Conservation (phyloP, 371 early-diverging fungal genomes). For the Rhizopus sp. region DNA sequence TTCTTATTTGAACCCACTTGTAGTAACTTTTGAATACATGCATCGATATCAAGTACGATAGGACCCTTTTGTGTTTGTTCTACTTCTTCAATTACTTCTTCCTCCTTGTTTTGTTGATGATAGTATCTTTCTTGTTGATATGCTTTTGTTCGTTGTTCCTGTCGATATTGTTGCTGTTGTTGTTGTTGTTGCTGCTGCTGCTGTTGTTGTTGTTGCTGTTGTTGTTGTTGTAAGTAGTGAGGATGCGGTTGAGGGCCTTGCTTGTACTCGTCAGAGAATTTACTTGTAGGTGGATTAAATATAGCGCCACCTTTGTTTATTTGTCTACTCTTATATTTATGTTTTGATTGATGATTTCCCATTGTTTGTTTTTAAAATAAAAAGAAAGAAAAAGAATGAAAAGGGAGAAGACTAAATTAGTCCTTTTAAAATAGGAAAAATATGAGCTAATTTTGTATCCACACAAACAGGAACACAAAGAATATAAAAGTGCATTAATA, state of each 20-base stretch:
- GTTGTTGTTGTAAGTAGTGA: slow-evolving; percentile 6
- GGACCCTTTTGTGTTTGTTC: no score
- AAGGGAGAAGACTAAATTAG: not conserved
- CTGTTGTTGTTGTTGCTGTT: no score
- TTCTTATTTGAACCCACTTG: slow-evolving; percentile 67
- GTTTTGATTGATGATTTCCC: slow-evolving; percentile 22
- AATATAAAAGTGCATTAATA: no score
- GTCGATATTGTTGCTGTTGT: slow-evolving; percentile 3
- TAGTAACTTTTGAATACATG: slow-evolving; percentile 77
- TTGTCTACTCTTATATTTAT: slow-evolving; percentile 3
- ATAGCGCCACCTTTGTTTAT: not conserved
- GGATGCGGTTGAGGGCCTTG: not conserved
- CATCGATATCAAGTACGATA: slow-evolving; percentile 67
- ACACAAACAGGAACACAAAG: not conserved
- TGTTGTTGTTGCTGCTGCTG: no score
- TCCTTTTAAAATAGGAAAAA: no score
- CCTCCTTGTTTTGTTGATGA: slow-evolving; percentile 4
- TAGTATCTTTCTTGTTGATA: slow-evolving; percentile 4
- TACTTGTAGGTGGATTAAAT: slow-evolving; percentile 4
- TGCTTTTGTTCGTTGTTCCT: not conserved
- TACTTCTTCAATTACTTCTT: not conserved
- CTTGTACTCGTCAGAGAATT: slow-evolving; percentile 4
- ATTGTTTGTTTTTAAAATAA: slow-evolving; percentile 4
- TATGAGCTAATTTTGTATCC: not conserved
- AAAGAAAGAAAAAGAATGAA: not conserved